These are phyloP conservation scores for Copromyces sp. DNA, from an alignment of 495 filamentous ascomycete species.

Conservation along the genomic window DNA sequence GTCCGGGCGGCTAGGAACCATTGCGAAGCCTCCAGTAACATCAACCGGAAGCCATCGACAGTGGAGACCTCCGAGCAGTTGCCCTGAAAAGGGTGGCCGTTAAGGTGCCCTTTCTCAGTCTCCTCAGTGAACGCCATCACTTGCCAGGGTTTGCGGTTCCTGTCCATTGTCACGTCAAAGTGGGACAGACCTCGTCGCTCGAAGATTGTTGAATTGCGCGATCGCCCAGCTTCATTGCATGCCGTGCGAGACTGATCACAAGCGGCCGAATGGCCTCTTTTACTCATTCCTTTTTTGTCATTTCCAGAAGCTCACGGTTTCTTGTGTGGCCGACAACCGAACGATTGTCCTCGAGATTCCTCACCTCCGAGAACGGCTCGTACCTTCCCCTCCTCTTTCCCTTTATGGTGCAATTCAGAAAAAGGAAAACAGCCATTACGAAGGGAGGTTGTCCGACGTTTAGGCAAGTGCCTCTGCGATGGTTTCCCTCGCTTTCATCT, in stretches of 20 bases:
- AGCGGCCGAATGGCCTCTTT: not conserved
- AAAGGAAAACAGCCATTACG: not conserved
- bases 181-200: not conserved
- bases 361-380: not conserved
- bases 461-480: not conserved
- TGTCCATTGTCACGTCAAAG: not conserved
- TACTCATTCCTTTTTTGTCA: not conserved
- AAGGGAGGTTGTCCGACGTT: not conserved
- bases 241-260: not conserved
- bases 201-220: not conserved
- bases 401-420: not conserved
- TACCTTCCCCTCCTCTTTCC: not conserved
- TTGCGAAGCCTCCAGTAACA: not conserved
- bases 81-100: not conserved
- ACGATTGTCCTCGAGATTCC: not conserved
- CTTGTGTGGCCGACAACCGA: not conserved
- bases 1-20: not conserved
- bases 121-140: not conserved
- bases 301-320: not conserved
- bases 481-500: not conserved
- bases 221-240: not conserved
- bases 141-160: not conserved
- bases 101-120: not conserved
- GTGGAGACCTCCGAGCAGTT: not conserved
- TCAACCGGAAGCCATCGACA: not conserved